Conservation (phyloP, 768 basidiomycete species). For the Phanerodontia chrysosporium region DNA sequence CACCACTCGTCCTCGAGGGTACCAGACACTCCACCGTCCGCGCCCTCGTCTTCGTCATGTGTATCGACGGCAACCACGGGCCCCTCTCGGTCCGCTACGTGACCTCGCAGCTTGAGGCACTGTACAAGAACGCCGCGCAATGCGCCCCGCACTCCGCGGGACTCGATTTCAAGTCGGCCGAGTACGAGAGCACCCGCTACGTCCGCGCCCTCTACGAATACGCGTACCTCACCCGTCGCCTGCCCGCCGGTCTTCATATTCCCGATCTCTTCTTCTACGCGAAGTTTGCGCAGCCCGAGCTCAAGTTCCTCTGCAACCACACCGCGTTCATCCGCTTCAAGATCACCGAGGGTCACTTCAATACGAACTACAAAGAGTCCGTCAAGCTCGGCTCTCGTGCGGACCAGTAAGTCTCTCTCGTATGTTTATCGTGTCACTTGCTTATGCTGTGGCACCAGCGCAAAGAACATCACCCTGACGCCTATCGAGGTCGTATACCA, state of each 20-base stretch:
- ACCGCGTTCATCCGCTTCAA: conserved; percentile 21
- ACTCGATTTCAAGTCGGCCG: conserved; percentile 10
- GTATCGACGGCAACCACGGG: conserved; percentile 21
- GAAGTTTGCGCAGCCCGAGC: conserved; percentile 15
- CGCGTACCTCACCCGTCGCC: conserved; percentile 1
- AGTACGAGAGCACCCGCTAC: conserved; percentile 7
- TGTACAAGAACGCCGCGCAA: conserved; percentile 18
- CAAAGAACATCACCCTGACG: conserved; percentile 1
- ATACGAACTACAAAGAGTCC: conserved; percentile 13
- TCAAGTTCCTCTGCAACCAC: conserved; percentile 28
- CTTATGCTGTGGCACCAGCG: neutral
- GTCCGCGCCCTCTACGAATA: conserved; percentile 11
- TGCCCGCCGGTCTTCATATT: neutral
- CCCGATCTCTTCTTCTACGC: conserved; percentile 13
- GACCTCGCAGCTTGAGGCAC: conserved; percentile 19
- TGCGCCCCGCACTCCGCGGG: conserved; percentile 10
- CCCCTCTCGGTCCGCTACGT: conserved; percentile 20
- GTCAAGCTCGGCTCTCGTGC: neutral
- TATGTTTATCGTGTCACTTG: neutral
- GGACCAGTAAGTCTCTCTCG: neutral
- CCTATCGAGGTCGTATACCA: conserved; percentile 17
- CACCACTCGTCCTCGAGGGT: neutral
- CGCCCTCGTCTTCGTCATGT: conserved; percentile 13
- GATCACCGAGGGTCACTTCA: conserved; percentile 18
- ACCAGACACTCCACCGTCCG: neutral